Conservation (phyloP, 1,139 yeast species). For the Geotrichum siamense region DNA sequence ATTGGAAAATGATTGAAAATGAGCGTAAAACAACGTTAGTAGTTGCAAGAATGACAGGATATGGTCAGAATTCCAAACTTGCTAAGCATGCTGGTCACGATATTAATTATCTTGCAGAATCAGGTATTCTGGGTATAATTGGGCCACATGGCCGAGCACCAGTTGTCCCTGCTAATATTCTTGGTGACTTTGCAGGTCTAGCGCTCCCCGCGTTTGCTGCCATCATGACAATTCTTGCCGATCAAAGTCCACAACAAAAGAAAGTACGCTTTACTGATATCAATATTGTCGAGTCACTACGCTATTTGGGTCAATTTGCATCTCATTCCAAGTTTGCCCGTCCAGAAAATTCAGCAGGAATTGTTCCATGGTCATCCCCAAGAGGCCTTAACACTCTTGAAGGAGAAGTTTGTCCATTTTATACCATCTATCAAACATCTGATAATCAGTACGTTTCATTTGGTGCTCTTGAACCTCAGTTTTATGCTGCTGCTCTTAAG, state of each 20-base stretch:
- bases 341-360: not conserved
- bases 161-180: slow-evolving; percentile 18
- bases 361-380: slow-evolving; percentile 10
- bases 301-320: slow-evolving; percentile 21
- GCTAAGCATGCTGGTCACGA: slow-evolving; percentile 24
- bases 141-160: slow-evolving; percentile 22
- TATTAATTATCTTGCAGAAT: slow-evolving; percentile 22
- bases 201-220: slow-evolving; percentile 23
- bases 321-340: slow-evolving; percentile 16
- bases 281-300: slow-evolving; percentile 22
- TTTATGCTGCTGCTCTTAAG: slow-evolving; percentile 18
- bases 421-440: slow-evolving; percentile 20
- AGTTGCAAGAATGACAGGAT: slow-evolving; percentile 23
- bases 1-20: slow-evolving; percentile 25
- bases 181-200: slow-evolving; percentile 25
- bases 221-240: slow-evolving; percentile 19
- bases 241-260: slow-evolving; percentile 4
- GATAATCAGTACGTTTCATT: slow-evolving; percentile 21
- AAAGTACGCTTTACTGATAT: slow-evolving; percentile 19
- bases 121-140: slow-evolving; percentile 19
- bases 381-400: slow-evolving; percentile 22
- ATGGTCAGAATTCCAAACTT: slow-evolving; percentile 19
- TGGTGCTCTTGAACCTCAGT: slow-evolving; percentile 24
- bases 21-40: slow-evolving; percentile 17
- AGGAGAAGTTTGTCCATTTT: slow-evolving; percentile 22